Conservation (phyloP, 805 yeast species). For the Schizosaccharomyces japonicus region DNA sequence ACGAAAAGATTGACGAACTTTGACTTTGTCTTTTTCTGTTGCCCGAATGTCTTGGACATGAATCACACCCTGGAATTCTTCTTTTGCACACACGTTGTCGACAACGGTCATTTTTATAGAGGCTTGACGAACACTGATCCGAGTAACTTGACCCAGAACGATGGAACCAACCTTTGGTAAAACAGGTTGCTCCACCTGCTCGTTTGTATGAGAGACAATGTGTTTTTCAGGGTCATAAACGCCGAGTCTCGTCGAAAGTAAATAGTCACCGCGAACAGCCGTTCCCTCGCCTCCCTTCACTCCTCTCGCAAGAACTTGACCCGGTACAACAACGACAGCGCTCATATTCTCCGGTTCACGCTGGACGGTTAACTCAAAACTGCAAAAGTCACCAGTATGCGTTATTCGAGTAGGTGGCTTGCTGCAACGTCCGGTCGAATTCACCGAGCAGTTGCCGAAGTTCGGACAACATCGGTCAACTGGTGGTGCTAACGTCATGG, state of each 20-base stretch:
- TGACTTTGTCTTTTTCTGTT: constrained; percentile 72
- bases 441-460: too few species aligned
- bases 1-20: constrained; percentile 49
- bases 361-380: too few species aligned
- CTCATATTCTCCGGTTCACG: background rate
- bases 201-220: background rate
- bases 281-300: background rate
- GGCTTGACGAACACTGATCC: constrained; percentile 45
- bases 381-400: too few species aligned
- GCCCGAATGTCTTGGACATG: constrained; percentile 61
- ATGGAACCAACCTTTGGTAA: constrained; percentile 67
- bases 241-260: background rate
- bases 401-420: too few species aligned
- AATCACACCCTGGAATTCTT: constrained; percentile 12
- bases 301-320: background rate
- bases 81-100: constrained; percentile 22
- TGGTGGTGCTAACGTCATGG: too few species aligned
- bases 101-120: constrained; percentile 51
- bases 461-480: too few species aligned
- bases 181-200: constrained; percentile 5
- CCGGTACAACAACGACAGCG: background rate
- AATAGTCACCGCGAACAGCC: background rate
- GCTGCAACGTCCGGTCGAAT: too few species aligned
- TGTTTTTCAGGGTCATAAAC: background rate
- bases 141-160: constrained; percentile 52